These are phyloP conservation scores for Dillenia turbinata DNA, from an alignment of 164 flowering plant genomes.

Conservation along the genomic window DNA sequence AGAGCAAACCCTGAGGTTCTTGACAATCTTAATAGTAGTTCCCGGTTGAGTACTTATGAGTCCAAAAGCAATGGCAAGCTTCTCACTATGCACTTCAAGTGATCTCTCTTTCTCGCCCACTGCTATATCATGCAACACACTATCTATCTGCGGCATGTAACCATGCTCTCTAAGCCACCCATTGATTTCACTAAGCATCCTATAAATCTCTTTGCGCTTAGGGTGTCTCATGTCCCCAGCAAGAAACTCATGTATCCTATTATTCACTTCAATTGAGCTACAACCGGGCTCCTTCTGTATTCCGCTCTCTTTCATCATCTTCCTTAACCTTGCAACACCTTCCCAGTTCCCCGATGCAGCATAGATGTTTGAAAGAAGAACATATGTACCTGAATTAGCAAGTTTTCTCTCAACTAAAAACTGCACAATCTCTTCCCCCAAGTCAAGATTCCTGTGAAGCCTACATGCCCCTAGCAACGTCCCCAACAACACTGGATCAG, in stretches of 20 bases:
- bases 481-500: slow-evolving; percentile 65
- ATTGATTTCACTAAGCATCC: slow-evolving; percentile 55
- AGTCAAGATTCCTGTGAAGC: slow-evolving; percentile 40
- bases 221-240: slow-evolving; percentile 73
- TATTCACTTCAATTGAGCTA: slow-evolving; percentile 64
- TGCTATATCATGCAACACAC: slow-evolving; percentile 55
- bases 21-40: slow-evolving; percentile 56
- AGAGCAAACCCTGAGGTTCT: slow-evolving; percentile 66
- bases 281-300: slow-evolving; percentile 73
- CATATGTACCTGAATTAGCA: slow-evolving; percentile 65
- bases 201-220: slow-evolving; percentile 53
- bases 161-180: slow-evolving; percentile 46
- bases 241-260: slow-evolving; percentile 60
- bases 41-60: slow-evolving; percentile 67
- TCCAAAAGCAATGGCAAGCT: slow-evolving; percentile 72
- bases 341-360: slow-evolving; percentile 66
- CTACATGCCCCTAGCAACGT: slow-evolving; percentile 66
- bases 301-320: slow-evolving; percentile 58
- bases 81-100: slow-evolving; percentile 73
- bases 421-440: slow-evolving; percentile 62
- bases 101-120: slow-evolving; percentile 46
- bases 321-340: slow-evolving; percentile 57
- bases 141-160: slow-evolving; percentile 46
- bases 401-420: slow-evolving; percentile 34
- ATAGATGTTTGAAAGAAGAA: slow-evolving; percentile 74